phyloP scores from a whole-genome alignment of 2,329 filamentous ascomycete genomes.

The Arthroderma sp. region DNA sequence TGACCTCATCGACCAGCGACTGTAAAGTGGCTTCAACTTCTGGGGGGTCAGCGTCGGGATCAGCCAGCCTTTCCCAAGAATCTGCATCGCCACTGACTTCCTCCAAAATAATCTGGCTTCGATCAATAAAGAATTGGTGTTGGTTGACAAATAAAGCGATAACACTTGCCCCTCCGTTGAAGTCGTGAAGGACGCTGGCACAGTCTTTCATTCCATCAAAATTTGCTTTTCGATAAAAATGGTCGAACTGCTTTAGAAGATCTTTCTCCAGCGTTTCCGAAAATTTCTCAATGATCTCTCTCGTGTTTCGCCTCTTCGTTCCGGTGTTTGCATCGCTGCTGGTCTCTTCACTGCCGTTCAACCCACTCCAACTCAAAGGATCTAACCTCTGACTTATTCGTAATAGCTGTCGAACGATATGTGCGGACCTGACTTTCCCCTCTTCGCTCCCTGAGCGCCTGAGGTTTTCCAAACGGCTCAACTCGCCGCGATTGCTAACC shows the following conservation, averaged over 20 bases:
- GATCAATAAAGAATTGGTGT: slow-evolving; percentile 97
- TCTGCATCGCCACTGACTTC: slow-evolving; percentile 52
- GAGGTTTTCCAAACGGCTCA: slow-evolving; percentile 79
- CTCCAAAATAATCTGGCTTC: slow-evolving; percentile 79
- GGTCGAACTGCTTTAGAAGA: slow-evolving; percentile 88
- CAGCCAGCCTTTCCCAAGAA: slow-evolving; percentile 76
- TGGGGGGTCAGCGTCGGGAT: slow-evolving; percentile 84
- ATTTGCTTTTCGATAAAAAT: slow-evolving; percentile 87
- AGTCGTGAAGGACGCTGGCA: slow-evolving; percentile 83
- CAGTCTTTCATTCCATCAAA: slow-evolving; percentile 98
- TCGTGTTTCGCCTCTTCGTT: slow-evolving; percentile 46
- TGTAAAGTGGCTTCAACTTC: slow-evolving; percentile 86
- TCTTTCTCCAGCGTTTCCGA: slow-evolving; percentile 93
- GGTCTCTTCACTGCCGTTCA: slow-evolving; percentile 40
- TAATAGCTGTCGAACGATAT: slow-evolving; percentile 85
- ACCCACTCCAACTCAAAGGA: slow-evolving; percentile 52
- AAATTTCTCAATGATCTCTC: slow-evolving; percentile 91
- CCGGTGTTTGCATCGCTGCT: slow-evolving; percentile 38
- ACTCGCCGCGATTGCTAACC: slow-evolving; percentile 75
- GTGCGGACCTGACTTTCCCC: slow-evolving; percentile 84
- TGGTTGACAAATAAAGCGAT: slow-evolving; percentile 96
- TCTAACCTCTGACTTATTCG: slow-evolving; percentile 89
- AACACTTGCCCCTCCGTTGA: slow-evolving; percentile 89
- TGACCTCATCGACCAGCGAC: slow-evolving; percentile 84
- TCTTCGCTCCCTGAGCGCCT: slow-evolving; percentile 72